Conservation (phyloP, 2,329 filamentous ascomycete species). For the Fusarium vanettenii region DNA sequence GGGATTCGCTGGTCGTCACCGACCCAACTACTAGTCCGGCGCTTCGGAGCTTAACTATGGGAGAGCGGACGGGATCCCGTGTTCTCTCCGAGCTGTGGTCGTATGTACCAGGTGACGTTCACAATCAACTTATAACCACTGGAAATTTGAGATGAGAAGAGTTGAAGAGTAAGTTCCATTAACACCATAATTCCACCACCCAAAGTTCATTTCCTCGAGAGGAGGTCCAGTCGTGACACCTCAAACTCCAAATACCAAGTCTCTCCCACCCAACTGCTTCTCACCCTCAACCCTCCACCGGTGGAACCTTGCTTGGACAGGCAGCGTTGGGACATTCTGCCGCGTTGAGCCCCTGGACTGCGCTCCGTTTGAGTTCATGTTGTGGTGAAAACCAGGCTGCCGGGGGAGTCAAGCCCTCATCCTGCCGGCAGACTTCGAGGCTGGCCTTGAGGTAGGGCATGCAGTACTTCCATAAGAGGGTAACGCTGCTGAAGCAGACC, state of each 20-base stretch:
- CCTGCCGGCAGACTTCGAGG: background rate
- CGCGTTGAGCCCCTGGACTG: background rate
- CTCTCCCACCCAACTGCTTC: background rate
- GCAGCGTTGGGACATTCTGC: slow-evolving; percentile 1
- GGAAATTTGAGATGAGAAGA: background rate
- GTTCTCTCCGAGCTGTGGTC: slow-evolving; percentile 30
- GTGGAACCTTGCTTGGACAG: slow-evolving; percentile 6
- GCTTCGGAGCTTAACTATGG: slow-evolving; percentile 27
- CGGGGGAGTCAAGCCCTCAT: background rate
- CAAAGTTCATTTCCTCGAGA: background rate
- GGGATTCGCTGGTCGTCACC: slow-evolving; percentile 30
- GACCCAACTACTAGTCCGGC: slow-evolving; percentile 30
- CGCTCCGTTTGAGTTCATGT: background rate
- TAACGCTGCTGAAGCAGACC: slow-evolving; percentile 4
- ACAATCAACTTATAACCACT: background rate
- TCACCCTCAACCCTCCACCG: background rate
- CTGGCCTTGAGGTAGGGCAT: slow-evolving; percentile 4
- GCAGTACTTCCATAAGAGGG: slow-evolving; percentile 12
- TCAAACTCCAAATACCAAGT: background rate
- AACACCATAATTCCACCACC: background rate
- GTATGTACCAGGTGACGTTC: slow-evolving; percentile 3
- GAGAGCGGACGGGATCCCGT: slow-evolving; percentile 31
- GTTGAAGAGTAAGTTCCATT: background rate
- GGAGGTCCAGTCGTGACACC: background rate
- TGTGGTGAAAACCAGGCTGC: background rate